phyloP scores from a whole-genome alignment of 768 basidiomycete species.

The Arthromyces matolae region DNA sequence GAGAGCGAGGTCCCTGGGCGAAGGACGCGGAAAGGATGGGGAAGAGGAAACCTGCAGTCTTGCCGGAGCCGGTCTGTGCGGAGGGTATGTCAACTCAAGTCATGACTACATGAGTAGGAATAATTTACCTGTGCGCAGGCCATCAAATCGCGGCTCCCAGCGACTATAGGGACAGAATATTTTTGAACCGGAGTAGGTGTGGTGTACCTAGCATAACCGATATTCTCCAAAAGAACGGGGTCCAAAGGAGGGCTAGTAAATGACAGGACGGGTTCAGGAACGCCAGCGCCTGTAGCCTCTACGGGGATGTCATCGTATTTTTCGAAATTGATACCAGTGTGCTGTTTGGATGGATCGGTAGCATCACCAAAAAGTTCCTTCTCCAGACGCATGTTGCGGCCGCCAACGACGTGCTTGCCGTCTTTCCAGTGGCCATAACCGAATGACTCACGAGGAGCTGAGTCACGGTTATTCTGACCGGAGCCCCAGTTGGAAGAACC shows the following conservation, averaged over 20 bases:
- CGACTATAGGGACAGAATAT: slow-evolving; percentile 98
- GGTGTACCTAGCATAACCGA: slow-evolving; percentile 85
- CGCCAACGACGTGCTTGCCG: slow-evolving; percentile 81
- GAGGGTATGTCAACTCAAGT: slow-evolving; percentile 10
- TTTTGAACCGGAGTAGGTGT: slow-evolving; percentile 99
- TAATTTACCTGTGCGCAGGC: slow-evolving; percentile 81
- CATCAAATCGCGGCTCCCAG: slow-evolving; percentile 86
- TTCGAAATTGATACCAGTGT: slow-evolving; percentile 99
- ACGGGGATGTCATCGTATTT: slow-evolving; percentile 99
- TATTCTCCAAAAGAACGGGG: slow-evolving; percentile 92
- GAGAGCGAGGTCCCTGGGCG: slow-evolving; percentile 69
- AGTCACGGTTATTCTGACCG: slow-evolving; percentile 30
- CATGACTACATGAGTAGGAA: slow-evolving; percentile 1
- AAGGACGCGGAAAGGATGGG: slow-evolving; percentile 96
- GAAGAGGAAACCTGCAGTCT: slow-evolving; percentile 98
- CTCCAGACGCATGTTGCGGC: slow-evolving; percentile 83
- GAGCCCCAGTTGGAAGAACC: slow-evolving; percentile 34
- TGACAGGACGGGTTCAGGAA: slow-evolving; percentile 88
- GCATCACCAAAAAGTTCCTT: slow-evolving; percentile 94
- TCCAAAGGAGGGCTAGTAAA: slow-evolving; percentile 92
- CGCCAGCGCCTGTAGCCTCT: slow-evolving; percentile 93
- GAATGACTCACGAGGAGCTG: slow-evolving; percentile 47
- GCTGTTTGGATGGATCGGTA: slow-evolving; percentile 80
- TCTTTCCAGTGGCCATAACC: slow-evolving; percentile 85
- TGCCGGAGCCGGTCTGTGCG: slow-evolving; percentile 95